A percentile compares a stretch with the other conserved stretches of the same genome.
phyloP scores from a whole-genome alignment of 2,329 filamentous ascomycete genomes.

The Chrysoporthe deuterocubensis region DNA sequence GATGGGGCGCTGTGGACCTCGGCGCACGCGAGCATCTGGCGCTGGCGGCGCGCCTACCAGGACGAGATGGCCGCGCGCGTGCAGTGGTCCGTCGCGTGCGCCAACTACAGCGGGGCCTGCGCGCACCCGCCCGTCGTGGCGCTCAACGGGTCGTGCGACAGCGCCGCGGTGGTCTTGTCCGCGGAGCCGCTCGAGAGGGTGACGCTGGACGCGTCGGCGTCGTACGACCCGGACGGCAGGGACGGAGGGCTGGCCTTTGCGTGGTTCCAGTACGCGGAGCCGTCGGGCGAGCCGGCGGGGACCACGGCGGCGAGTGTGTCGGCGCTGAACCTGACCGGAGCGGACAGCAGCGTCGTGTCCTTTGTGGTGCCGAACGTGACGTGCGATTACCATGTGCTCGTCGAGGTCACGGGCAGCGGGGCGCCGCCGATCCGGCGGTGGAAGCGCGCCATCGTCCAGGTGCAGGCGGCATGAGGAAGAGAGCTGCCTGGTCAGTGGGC shows the following conservation, averaged over 20 bases:
- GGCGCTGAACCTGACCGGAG: too few species aligned
- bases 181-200: conserved; percentile 26
- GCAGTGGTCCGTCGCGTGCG: conserved; percentile 25
- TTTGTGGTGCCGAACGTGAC: too few species aligned
- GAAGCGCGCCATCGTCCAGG: too few species aligned
- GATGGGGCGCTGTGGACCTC: conserved; percentile 38
- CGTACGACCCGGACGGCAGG: conserved; percentile 30
- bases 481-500: too few species aligned
- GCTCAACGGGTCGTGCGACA: conserved; percentile 32
- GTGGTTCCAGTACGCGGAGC: conserved; percentile 31
- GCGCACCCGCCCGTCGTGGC: conserved; percentile 29
- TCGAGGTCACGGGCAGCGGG: too few species aligned
- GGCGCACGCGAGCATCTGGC: conserved; percentile 56
- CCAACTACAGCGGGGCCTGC: not conserved
- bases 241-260: conserved; percentile 25
- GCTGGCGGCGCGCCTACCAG: conserved; percentile 57
- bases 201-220: conserved; percentile 27
- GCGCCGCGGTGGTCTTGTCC: conserved; percentile 17
- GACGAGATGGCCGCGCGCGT: conserved; percentile 42
- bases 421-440: too few species aligned
- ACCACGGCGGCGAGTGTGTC: too few species aligned
- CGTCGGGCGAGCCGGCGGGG: not conserved
- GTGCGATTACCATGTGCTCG: too few species aligned
- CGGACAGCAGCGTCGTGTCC: too few species aligned
- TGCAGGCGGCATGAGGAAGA: too few species aligned